phyloP scores from a whole-genome alignment of 768 basidiomycete species.

The Mycena belliarum region DNA sequence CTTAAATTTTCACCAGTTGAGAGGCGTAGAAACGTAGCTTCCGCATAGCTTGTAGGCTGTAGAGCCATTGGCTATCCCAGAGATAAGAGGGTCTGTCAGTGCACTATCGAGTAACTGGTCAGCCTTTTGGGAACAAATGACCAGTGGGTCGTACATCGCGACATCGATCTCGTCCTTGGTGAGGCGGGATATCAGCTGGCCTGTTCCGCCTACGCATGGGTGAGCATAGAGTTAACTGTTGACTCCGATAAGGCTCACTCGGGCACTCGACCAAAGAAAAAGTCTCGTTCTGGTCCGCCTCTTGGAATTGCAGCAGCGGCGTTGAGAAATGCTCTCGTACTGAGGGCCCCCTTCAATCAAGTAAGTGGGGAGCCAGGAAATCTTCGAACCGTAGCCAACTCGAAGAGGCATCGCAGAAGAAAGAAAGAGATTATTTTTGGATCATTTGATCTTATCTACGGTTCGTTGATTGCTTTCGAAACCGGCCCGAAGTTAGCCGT shows the following conservation, averaged over 20 bases:
- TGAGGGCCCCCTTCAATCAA: constrained; percentile 10
- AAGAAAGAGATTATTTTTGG: not conserved
- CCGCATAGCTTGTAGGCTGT: constrained; percentile 89
- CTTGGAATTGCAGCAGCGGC: constrained; percentile 85
- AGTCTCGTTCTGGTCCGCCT: constrained; percentile 64
- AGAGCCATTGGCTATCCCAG: constrained; percentile 90
- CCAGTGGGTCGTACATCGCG: constrained; percentile 58
- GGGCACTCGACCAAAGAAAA: constrained; percentile 91
- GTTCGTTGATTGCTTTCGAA: no score
- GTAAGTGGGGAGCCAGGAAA: not conserved
- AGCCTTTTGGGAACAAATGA: not conserved
- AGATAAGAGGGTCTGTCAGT: constrained; percentile 87
- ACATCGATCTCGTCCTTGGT: constrained; percentile 79
- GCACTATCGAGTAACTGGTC: constrained; percentile 55
- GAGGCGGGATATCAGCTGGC: constrained; percentile 76
- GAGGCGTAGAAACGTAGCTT: constrained; percentile 84
- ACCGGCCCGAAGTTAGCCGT: no score
- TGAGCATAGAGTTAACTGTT: not conserved
- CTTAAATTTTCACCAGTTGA: no score
- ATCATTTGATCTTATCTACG: no score
- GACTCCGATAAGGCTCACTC: constrained; percentile 51
- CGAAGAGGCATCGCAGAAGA: constrained; percentile 35
- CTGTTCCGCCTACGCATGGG: constrained; percentile 70
- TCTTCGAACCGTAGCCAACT: constrained; percentile 47
- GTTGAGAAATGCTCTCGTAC: constrained; percentile 91